A percentile compares a stretch with the other conserved stretches of the same genome.
phyloP scores from a whole-genome alignment of 1,284 basidiomycete species.

The Rhodotorula sp. region DNA sequence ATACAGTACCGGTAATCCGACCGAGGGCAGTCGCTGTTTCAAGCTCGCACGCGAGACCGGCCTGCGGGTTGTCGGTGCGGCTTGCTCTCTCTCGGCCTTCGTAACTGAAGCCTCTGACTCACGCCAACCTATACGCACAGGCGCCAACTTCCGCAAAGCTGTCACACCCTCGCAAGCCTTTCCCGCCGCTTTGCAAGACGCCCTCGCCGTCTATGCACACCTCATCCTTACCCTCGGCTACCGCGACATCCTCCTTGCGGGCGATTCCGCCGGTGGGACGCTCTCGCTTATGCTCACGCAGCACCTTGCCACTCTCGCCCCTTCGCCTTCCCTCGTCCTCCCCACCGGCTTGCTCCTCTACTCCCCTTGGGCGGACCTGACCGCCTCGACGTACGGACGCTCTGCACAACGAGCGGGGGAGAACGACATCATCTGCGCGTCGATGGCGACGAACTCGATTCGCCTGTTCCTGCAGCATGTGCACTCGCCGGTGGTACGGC shows the following conservation, averaged over 20 bases:
- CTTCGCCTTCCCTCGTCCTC: constrained; percentile 21
- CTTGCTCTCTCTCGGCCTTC: not conserved
- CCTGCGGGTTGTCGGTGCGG: constrained; percentile 29
- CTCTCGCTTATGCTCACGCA: constrained; percentile 39
- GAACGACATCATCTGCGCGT: constrained; percentile 38
- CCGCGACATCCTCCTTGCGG: constrained; percentile 39
- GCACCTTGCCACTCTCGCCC: constrained; percentile 31
- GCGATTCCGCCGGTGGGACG: constrained; percentile 42
- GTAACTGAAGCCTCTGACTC: not conserved
- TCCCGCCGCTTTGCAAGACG: constrained; percentile 44
- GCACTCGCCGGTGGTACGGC: not conserved
- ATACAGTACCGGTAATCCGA: constrained; percentile 31
- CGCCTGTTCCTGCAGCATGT: constrained; percentile 2
- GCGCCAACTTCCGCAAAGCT: constrained; percentile 44
- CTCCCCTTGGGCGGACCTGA: constrained; percentile 44
- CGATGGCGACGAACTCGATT: constrained; percentile 37
- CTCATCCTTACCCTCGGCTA: constrained; percentile 40
- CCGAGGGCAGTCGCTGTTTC: constrained; percentile 40
- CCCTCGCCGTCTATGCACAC: constrained; percentile 40
- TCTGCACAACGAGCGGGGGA: not conserved
- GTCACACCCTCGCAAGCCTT: constrained; percentile 18
- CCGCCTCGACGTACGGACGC: constrained; percentile 24
- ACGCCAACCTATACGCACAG: constrained; percentile 7
- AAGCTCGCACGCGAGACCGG: constrained; percentile 36
- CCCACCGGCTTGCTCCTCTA: constrained; percentile 34